These are phyloP conservation scores for Oidiodendron maius DNA, from an alignment of 495 filamentous ascomycete genomes.

Conservation along the genomic window DNA sequence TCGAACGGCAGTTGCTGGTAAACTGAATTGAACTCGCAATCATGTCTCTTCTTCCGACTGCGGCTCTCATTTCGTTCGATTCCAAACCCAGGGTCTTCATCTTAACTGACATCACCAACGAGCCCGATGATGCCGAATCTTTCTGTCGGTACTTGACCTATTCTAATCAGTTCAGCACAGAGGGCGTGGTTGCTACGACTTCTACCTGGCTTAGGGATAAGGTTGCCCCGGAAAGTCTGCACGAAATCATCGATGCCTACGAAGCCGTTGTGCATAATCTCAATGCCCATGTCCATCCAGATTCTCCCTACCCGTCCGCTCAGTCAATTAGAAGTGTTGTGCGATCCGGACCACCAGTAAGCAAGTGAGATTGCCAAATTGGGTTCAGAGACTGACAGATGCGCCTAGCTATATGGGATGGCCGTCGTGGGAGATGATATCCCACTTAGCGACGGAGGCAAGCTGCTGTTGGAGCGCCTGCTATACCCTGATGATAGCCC, in stretches of 20 bases:
- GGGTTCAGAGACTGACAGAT: no score
- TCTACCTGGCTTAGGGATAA: constrained; percentile 34
- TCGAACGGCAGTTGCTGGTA: no score
- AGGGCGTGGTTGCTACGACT: constrained; percentile 34
- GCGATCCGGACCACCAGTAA: constrained; percentile 27
- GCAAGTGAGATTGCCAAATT: no score
- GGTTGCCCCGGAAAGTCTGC: constrained; percentile 32
- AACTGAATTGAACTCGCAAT: no score
- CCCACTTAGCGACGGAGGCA: constrained; percentile 32
- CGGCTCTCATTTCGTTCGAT: no score
- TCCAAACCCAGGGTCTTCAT: constrained; percentile 33
- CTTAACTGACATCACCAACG: constrained; percentile 39
- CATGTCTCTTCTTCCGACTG: no score
- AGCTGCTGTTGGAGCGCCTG: constrained; percentile 33
- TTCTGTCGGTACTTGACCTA: constrained; percentile 37
- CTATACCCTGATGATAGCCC: constrained; percentile 21
- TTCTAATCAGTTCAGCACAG: constrained; percentile 36
- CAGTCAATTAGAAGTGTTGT: constrained; percentile 26
- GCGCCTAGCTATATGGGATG: constrained; percentile 31
- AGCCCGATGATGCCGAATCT: constrained; percentile 39
- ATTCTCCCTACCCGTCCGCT: constrained; percentile 29
- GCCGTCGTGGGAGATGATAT: constrained; percentile 24
- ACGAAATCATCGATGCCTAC: constrained; percentile 35
- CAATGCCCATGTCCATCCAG: constrained; percentile 31
- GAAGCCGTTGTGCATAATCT: constrained; percentile 33